Evolutionary conservation across 2,329 filamentous ascomycete species (phyloP).

Genomic region (Penicillium hesseltinei): DNA sequence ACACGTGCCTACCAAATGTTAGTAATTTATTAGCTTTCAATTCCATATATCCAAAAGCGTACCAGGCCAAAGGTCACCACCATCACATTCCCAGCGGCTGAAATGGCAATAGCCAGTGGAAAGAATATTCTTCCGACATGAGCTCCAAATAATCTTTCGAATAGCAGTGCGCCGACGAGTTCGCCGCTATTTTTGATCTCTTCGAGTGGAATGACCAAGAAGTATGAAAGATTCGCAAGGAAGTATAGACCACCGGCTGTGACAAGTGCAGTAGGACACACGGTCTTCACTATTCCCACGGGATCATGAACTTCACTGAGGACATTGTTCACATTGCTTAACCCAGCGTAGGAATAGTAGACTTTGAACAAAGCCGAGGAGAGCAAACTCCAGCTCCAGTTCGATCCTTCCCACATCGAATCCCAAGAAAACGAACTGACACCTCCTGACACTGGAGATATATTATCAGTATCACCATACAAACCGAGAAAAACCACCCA

Average conservation of each 20-base stretch:
- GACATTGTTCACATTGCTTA: slow-evolving; percentile 68
- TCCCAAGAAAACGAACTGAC: slow-evolving; percentile 45
- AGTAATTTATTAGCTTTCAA: not conserved
- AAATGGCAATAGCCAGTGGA: slow-evolving; percentile 64
- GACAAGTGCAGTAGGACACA: slow-evolving; percentile 58
- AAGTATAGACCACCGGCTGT: slow-evolving; percentile 65
- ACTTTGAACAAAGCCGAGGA: slow-evolving; percentile 63
- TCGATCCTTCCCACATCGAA: slow-evolving; percentile 61
- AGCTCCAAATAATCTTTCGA: slow-evolving; percentile 62
- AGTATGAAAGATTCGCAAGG: slow-evolving; percentile 64
- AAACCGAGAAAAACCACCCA: slow-evolving; percentile 56
- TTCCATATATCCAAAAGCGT: slow-evolving; percentile 26
- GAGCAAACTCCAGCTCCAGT: slow-evolving; percentile 68
- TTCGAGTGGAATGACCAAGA: slow-evolving; percentile 64
- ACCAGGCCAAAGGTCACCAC: slow-evolving; percentile 68
- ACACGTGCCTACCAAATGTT: slow-evolving; percentile 56
- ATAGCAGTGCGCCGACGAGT: slow-evolving; percentile 66
- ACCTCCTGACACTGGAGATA: not conserved
- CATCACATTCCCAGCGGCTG: slow-evolving; percentile 70
- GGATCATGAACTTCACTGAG: slow-evolving; percentile 70
- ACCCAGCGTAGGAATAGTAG: slow-evolving; percentile 66
- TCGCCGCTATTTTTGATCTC: slow-evolving; percentile 67
- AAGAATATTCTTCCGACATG: slow-evolving; percentile 58
- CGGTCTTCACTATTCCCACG: slow-evolving; percentile 62
- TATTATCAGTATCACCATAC: slow-evolving; percentile 10